Evolutionary conservation across 2,329 filamentous ascomycete species (phyloP).

Genomic region (Nemania abortiva): DNA sequence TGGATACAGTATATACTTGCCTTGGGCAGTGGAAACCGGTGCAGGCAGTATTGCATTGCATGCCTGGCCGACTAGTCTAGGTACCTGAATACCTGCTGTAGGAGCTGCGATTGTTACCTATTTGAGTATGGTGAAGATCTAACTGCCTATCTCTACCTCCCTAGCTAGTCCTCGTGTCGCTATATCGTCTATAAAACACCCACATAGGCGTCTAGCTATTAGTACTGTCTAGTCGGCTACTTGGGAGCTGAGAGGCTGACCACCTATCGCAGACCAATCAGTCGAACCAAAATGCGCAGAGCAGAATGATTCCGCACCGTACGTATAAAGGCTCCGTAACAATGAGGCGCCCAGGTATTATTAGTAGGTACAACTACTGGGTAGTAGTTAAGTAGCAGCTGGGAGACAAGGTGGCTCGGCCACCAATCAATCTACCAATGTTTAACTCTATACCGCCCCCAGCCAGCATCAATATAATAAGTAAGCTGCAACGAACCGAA

Average conservation of each 20-base stretch:
- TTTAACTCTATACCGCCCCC: not conserved
- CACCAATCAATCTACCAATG: not conserved
- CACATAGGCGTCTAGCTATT: not conserved
- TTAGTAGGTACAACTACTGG: not conserved
- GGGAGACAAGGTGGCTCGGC: not conserved
- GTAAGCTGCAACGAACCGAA: no score
- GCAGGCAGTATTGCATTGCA: not conserved
- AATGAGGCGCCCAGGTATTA: not conserved
- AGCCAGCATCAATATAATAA: not conserved
- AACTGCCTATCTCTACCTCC: not conserved
- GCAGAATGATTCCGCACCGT: not conserved
- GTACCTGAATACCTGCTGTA: not conserved
- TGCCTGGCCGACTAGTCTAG: not conserved
- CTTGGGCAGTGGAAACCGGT: not conserved
- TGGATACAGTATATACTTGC: no score
- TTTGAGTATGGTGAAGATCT: slow-evolving; percentile 10
- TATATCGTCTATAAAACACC: not conserved
- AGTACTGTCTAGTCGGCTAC: not conserved
- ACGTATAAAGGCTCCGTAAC: not conserved
- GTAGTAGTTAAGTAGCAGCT: not conserved
- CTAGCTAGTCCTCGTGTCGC: not conserved
- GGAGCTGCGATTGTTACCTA: slow-evolving; percentile 6
- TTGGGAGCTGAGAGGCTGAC: slow-evolving; percentile 17
- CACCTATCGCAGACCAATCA: not conserved
- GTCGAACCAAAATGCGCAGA: not conserved